Base-by-base conservation (phyloP, 495 filamentous ascomycete genomes). In the Trichoderma orchidacearum region DNA sequence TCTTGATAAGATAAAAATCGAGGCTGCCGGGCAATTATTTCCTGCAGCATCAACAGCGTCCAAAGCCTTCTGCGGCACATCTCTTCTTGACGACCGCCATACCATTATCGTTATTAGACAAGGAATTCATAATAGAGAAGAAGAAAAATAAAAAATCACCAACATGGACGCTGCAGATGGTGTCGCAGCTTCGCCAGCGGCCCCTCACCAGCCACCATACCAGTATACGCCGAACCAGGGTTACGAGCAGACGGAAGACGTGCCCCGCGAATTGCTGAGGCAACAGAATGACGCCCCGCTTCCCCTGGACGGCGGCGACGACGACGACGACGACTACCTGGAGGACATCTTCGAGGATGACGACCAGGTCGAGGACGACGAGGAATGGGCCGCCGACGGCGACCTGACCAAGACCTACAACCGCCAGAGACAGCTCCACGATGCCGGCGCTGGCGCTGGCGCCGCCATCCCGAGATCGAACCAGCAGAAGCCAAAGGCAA, bases 321-420 rank as follows among this genome's bases (percentile, higher is more conserved):
- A 72, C 34, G 67, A 70, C 11, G 71, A 77, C 12, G 82, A 82
- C 18, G 71, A 77, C 15, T 81, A 82, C n/a, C 61, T 74, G 3
- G 70, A 75, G 21, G 80, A 81, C 21, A 69, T 79, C 21, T 79
- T 80, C 52, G 74, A 77, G 54, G 83, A 85, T 2, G 74, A 80
- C 21, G 72, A 80, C n/a, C 76, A 80, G 53, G 63, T 82, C 5
- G 79, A 84, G 34, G 74, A 77, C 48, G 80, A 81, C 34, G 80
- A 85, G 5, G 77, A 80, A 54, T 72, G 70, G 23, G 72, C 81
- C 5, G 75, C 78, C 1, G 81, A 87, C 56, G 70, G 75, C 32
- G 87, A 96, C 66, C 80, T 90, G 38, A 89, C 90, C 35, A 94
- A 95, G 70, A 81, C 83, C 27, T 96, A 95, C 74, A 98, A 96